Percentiles rank a stretch among this genome's conserved stretches.
These are phyloP conservation scores for Fusarium sp. DNA, from an alignment of 2,329 filamentous ascomycete genomes.

Conservation along the genomic window DNA sequence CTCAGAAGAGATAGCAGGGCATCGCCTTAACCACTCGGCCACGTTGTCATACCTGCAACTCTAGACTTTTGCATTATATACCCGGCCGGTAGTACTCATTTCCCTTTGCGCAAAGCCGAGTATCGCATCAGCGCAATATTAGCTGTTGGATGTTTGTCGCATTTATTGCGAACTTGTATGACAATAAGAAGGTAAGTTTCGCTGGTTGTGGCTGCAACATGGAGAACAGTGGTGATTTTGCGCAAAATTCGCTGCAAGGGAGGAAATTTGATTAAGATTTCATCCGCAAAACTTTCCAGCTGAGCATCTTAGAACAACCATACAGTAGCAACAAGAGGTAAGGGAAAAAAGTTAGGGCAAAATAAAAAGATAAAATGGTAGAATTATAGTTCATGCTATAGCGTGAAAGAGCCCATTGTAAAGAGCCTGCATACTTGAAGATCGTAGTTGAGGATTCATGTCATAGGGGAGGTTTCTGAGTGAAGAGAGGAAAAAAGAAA, in stretches of 20 bases:
- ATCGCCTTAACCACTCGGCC: slow-evolving; percentile 37
- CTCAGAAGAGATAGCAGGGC: slow-evolving; percentile 29
- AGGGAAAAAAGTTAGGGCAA: not conserved
- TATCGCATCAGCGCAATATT: accelerated
- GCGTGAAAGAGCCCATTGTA: not conserved
- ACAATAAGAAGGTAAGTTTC: not conserved
- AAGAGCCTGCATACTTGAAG: accelerated
- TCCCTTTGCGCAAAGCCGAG: accelerated
- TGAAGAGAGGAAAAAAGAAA: not conserved
- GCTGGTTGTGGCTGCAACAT: not conserved
- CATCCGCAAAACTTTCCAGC: accelerated
- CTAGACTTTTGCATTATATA: not conserved
- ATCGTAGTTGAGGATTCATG: not conserved
- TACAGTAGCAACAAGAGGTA: not conserved
- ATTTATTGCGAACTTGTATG: not conserved
- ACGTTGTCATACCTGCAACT: not conserved
- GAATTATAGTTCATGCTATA: no score
- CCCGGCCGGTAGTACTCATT: accelerated
- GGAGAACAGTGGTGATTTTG: not conserved
- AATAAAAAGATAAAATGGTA: not conserved
- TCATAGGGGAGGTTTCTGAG: not conserved
- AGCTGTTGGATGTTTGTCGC: not conserved
- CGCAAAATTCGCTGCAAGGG: not conserved
- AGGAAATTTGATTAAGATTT: not conserved
- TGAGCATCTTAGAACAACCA: not conserved